Percentiles rank a stretch among this genome's conserved stretches.
Conservation (phyloP, 1,284 basidiomycete species). For the Trametes versicolor region DNA sequence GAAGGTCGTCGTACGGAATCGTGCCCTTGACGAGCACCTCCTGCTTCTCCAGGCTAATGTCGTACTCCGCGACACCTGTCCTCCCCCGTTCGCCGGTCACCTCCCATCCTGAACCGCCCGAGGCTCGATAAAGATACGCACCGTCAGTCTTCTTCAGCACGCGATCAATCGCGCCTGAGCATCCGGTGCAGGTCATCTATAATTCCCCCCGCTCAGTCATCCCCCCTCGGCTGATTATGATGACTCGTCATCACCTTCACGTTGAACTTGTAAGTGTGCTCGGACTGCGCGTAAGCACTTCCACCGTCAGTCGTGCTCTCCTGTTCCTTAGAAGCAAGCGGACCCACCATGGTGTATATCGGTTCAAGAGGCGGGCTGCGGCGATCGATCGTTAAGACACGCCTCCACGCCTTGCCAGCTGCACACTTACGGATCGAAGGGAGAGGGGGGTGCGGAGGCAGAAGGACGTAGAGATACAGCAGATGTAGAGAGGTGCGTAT, state of each 20-base stretch:
- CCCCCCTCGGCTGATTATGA: conserved; percentile 10
- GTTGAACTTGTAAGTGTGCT: conserved; percentile 52
- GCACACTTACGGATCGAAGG: background rate
- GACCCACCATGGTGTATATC: conserved; percentile 29
- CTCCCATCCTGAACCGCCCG: background rate
- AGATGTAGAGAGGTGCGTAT: background rate
- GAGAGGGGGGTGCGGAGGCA: background rate
- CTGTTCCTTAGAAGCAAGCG: background rate
- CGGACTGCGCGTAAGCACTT: conserved; percentile 34
- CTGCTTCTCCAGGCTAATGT: conserved; percentile 75
- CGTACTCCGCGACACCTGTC: conserved; percentile 65
- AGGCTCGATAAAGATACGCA: conserved; percentile 40
- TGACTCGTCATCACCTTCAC: conserved; percentile 45
- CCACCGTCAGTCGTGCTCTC: background rate
- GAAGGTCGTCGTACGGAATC: conserved; percentile 71
- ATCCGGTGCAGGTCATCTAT: conserved; percentile 87
- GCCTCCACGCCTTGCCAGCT: background rate
- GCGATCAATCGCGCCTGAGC: conserved; percentile 81
- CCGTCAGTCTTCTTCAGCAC: conserved; percentile 78
- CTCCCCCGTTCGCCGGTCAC: background rate
- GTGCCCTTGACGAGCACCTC: conserved; percentile 75
- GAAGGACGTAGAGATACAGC: conserved; percentile 2
- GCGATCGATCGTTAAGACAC: conserved; percentile 4
- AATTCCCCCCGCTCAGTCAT: conserved; percentile 21
- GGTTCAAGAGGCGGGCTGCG: background rate